A percentile compares a stretch with the other conserved stretches of the same genome.
Conservation (phyloP, 345 rosid species). For the Gossypium ekmanianum region DNA sequence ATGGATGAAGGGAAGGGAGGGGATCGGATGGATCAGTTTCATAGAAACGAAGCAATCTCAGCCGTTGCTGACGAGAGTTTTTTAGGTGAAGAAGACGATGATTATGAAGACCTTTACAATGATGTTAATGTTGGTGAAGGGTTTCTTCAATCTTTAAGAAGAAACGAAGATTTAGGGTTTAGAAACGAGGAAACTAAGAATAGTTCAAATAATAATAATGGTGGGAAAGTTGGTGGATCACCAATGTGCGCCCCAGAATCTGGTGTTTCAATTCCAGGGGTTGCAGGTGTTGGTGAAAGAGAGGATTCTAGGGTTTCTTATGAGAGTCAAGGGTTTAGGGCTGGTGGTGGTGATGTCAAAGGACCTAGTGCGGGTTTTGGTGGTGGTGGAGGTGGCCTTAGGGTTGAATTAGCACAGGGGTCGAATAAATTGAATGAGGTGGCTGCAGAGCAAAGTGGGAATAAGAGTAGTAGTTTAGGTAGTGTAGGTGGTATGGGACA, state of each 20-base stretch:
- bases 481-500: constrained; percentile 1
- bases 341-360: constrained; percentile 2
- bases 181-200: constrained; percentile 3
- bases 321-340: constrained; percentile 8
- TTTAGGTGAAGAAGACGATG: constrained; percentile 13
- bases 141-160: constrained; percentile 8
- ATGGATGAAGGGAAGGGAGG: constrained; percentile 10
- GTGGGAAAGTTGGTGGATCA: constrained; percentile 3
- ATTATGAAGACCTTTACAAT: constrained; percentile 14
- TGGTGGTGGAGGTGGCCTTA: constrained; percentile 7
- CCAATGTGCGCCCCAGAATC: background rate
- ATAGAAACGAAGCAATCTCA: constrained; percentile 8
- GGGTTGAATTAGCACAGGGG: background rate
- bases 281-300: background rate
- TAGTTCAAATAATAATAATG: background rate
- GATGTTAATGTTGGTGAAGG: constrained; percentile 15
- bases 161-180: constrained; percentile 6
- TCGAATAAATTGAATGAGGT: background rate
- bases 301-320: background rate
- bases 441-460: background rate
- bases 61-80: constrained; percentile 11
- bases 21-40: constrained; percentile 5
- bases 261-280: constrained; percentile 4
- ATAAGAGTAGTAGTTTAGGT: background rate
- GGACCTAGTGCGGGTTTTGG: background rate